Evolutionary conservation across 106 monocot genomes (phyloP).

Genomic region (Dendrobium chrysotoxum): DNA sequence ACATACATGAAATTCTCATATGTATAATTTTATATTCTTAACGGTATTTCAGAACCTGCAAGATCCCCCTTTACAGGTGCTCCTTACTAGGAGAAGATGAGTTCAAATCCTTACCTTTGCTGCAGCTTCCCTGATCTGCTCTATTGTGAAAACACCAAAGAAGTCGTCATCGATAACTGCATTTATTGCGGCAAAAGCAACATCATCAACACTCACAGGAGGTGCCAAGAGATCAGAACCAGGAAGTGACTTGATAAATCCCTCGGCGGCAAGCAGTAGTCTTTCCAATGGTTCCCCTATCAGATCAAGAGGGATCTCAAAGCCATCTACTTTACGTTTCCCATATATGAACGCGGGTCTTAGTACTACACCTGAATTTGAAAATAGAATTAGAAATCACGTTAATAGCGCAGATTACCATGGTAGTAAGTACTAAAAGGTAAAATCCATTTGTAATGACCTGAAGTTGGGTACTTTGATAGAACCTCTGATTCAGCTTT

Average conservation of each 20-base stretch:
- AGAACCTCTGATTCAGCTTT: conserved; percentile 85
- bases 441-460: conserved; percentile 15
- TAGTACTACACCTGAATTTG: conserved; percentile 53
- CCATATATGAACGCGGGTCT: conserved; percentile 84
- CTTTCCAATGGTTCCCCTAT: conserved; percentile 69
- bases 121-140: conserved; percentile 90
- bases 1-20: too few relatives aligned
- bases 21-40: too few relatives aligned
- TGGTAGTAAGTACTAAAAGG: background rate
- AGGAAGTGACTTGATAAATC: conserved; percentile 60
- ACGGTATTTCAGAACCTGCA: too few relatives aligned
- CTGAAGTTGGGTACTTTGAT: conserved; percentile 77
- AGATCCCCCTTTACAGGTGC: too few relatives aligned
- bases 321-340: conserved; percentile 67
- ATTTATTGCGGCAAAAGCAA: conserved; percentile 59
- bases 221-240: conserved; percentile 68
- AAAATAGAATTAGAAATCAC: background rate
- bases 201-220: conserved; percentile 74
- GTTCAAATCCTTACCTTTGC: conserved; percentile 47
- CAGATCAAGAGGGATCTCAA: conserved; percentile 69
- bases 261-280: conserved; percentile 50
- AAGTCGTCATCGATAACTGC: conserved; percentile 58
- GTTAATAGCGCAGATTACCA: background rate
- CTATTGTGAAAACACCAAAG: conserved; percentile 81
- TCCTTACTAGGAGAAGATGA: background rate